Base-by-base conservation (phyloP, 2,329 filamentous ascomycete genomes). In the Hyphodiscus sp. region DNA sequence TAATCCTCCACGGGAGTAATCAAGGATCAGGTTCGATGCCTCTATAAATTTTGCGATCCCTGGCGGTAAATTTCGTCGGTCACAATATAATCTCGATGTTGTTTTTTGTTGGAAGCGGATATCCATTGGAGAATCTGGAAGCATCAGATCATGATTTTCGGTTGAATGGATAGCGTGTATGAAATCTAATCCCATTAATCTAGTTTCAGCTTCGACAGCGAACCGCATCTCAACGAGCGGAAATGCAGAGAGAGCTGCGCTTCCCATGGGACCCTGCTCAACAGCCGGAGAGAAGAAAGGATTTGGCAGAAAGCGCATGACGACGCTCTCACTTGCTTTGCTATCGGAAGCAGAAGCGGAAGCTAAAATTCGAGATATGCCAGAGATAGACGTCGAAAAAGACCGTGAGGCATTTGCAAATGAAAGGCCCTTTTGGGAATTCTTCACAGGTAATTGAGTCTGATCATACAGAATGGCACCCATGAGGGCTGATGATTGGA, bases 151-250 rank as follows among this genome's bases (percentile, higher is more conserved):
- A 2, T 58, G 57, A 9, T 49, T 58, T 11, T 47, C 45, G 6
- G 60, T 53, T 16, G 61, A 51, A 4, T 63, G 44, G 2, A 67
- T 46, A 23, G 67, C 67, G 20, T 51, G 42, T 7, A 68, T 49
- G 15, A 51, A 38, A 38, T 54, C 44, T 4, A 67, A 45, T 11
- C 49, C 50, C 11, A 62, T 23, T 20, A 55, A 43, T 29, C 57
- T 55, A 1, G 48, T 53, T 11, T 47, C 18, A 13, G 33, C 20
- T 18, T 65, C 47, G 13, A 63, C 57, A 8, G 50, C 26, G 41
- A 68, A 62, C 3, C 43, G 44, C 49, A 69, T 66, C 52, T 69
- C 66, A 16, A 69, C 49, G 1, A 53, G 43, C 10, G 67, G 67
- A 30, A 66, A 67, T n/a, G 56, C 58, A 8, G 52, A 58, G 4